Evolutionary conservation across 495 filamentous ascomycete species (phyloP), one percentile per base, ranked within the genome.

Genomic region (Parathielavia appendiculata): DNA sequence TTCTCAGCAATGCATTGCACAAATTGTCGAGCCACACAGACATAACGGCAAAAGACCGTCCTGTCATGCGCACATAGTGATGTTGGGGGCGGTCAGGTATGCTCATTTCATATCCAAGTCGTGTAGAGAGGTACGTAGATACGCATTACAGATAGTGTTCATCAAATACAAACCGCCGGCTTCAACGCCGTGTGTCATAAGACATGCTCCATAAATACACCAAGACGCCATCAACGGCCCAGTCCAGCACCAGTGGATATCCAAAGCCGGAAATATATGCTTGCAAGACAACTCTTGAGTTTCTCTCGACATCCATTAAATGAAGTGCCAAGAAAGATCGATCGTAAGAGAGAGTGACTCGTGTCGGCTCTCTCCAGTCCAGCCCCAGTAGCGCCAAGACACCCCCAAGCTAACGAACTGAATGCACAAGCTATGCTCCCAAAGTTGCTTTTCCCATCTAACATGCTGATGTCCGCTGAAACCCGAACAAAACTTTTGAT

Each of bases 361-460:
- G 36, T 53, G 51, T 43, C 51, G 17, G n/a, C n/a, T n/a, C 43
- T 4, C 39, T 30, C 41, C 16, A 22, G 41, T 34, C 52, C 52
- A 7, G n/a, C 40, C 52, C 52, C n/a, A 41, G 30, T 40, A 30
- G 45, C 40, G 52, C 52, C 52, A 45, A 54, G 41, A 40, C 23
- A 47, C 6, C 38, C 23, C 46, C 44, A 43, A 7, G 41, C 32
- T 14, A 30, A 34, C 12, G 17, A 23, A 30, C 32, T 19, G n/a
- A 36, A 58, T 23, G 34, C 41, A 38, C 4, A 40, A 39, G 10
- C 2, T 19, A 51, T 58, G 56, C 45, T 32, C 26, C 46, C 12
- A 47, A 35, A 46, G 38, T 51, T 61, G 40, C 48, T 61, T 61
- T 61, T 56, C 47, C 41, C 47, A 39, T 60, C 52, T 39, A 54